Base-by-base conservation (phyloP, 345 rosid species). In the Toxicodendron radicans region DNA sequence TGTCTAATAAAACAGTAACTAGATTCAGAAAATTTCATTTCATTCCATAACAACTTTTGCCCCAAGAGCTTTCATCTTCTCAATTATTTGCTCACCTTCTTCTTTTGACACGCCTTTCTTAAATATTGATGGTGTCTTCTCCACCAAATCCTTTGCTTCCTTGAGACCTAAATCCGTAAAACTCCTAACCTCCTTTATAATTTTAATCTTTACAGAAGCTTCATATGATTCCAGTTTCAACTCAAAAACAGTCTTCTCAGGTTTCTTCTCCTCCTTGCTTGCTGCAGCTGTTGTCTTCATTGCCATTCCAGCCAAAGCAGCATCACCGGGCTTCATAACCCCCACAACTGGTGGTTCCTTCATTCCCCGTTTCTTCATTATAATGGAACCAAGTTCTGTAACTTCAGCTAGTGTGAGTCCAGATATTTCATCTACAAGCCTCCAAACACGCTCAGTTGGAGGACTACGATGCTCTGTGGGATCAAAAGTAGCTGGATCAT, bases 61-160 rank as follows among this genome's bases (percentile, higher is more conserved):
- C 41, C 98, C 97, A 65, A 91, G 75, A 4, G 89, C 89, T 66
- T 88, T 94, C 87, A 94, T 71, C 84, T 94, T 94, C 84, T 94
- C 97, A 20, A 92, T 73, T 18, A 92, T 88, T 82, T 86, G 82
- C 70, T 91, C 93, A n/a, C 86, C 98, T 61, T 94, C 97, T 78
- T 91, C 97, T 81, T 89, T 94, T 1, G 95, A 92, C 5, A 94
- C 88, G 4, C 95, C 97, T 10, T 73, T 78, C 79, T 92, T 94
- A 82, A 91, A 79, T 51, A 94, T 76, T 0, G 86, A 46, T 1
- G 97, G 95, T 38, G 89, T 74, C 78, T 92, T 94, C 85, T 92
- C 97, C 68, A 91, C 95, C 83, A 94, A 81, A 32, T 85, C 97
- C 78, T 94, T 94, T 20, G 97, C 97, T 86, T 92, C 97, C 87